Conservation (phyloP, 148 eudicot genomes). For the Nepenthes mirabilis region DNA sequence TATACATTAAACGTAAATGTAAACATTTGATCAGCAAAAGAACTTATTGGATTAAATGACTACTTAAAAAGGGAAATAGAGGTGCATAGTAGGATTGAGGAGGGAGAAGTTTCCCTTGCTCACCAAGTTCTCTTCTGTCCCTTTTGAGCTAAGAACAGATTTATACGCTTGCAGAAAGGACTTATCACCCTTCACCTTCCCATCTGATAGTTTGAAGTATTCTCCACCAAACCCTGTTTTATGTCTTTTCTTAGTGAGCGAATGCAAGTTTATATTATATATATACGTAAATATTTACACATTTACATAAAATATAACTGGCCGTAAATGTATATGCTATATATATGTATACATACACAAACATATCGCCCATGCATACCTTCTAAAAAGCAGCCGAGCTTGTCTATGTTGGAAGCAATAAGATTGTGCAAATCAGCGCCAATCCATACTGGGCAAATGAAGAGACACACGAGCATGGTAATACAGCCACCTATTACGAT, state of each 20-base stretch:
- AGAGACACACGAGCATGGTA: constrained; percentile 14
- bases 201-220: constrained; percentile 10
- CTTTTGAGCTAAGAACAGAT: constrained; percentile 31
- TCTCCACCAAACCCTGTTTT: constrained; percentile 28
- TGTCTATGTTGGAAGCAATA: constrained; percentile 32
- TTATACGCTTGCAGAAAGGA: constrained; percentile 17
- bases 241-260: neutral
- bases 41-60: no score
- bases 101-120: neutral
- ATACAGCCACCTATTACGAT: constrained; percentile 24
- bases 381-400: constrained; percentile 34
- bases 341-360: no score
- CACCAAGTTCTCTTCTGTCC: constrained; percentile 33
- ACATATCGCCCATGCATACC: constrained; percentile 14
- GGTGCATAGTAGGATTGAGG: neutral
- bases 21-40: neutral
- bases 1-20: no score
- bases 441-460: constrained; percentile 29
- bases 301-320: no score
- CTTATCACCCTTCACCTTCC: constrained; percentile 7
- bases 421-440: constrained; percentile 27
- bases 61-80: neutral
- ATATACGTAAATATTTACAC: no score
- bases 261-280: constrained; percentile 1
- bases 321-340: no score